These are phyloP conservation scores for Lachnellula occidentalis DNA, from an alignment of 2,329 filamentous ascomycete species.

Conservation along the genomic window DNA sequence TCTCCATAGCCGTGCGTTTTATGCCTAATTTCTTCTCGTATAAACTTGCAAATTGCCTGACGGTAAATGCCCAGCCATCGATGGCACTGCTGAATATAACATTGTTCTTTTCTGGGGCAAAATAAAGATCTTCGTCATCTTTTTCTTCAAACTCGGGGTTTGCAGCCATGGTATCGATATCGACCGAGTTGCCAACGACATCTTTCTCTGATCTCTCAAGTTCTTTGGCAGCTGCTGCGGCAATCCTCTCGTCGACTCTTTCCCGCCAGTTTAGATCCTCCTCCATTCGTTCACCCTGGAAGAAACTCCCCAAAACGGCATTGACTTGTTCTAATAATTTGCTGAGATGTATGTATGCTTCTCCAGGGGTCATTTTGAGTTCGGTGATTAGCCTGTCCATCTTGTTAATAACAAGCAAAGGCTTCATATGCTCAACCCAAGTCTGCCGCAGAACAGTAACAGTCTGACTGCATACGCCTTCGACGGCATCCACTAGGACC, in stretches of 20 bases:
- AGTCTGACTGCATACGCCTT: conserved; percentile 97
- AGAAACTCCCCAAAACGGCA: conserved; percentile 94
- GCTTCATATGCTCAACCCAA: conserved; percentile 94
- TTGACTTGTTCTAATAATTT: conserved; percentile 95
- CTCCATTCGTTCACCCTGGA: conserved; percentile 97
- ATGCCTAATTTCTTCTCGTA: conserved; percentile 98
- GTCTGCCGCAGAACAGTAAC: conserved; percentile 93
- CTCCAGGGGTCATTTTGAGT: conserved; percentile 83
- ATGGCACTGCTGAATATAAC: conserved; percentile 98
- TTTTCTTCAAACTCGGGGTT: conserved; percentile 76
- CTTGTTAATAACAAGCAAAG: conserved; percentile 94
- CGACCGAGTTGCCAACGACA: conserved; percentile 31
- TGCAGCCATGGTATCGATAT: conserved; percentile 47
- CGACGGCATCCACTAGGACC: conserved; percentile 91
- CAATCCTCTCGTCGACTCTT: conserved; percentile 79
- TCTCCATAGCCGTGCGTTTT: conserved; percentile 81
- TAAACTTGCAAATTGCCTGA: conserved; percentile 84
- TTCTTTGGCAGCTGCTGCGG: conserved; percentile 61
- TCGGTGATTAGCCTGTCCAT: conserved; percentile 94
- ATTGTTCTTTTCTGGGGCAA: conserved; percentile 96
- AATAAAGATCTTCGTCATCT: conserved; percentile 96
- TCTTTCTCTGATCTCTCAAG: conserved; percentile 36
- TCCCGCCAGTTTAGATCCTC: conserved; percentile 96
- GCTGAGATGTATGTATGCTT: conserved; percentile 84
- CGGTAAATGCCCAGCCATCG: conserved; percentile 98